Evolutionary conservation across 768 basidiomycete species (phyloP), one percentile per base, ranked within the genome.

Genomic region (Boletales sp.): DNA sequence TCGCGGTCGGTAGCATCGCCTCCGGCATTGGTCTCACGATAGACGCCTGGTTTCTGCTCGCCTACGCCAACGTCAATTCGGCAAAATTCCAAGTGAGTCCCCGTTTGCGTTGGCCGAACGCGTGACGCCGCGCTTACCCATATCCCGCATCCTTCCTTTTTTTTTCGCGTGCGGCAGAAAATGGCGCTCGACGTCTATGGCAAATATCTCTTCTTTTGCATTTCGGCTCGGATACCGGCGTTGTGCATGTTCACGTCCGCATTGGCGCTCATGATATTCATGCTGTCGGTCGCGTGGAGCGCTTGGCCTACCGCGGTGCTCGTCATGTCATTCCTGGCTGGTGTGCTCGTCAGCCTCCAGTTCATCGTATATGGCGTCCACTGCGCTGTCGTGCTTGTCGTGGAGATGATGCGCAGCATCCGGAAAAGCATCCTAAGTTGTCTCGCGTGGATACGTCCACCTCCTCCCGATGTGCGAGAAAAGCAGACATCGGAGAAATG

Each of bases 161-260:
- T n/a, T 8, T 17, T 12, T 14, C 11, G 1, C 41, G 10, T 13
- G 24, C 7, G 24, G 24, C 40, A 65, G 63, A 63, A 47, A 59
- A 48, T 62, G 53, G 53, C 86, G 0, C 64, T 59, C 8, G 86
- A 86, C 58, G 53, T 87, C 30, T 84, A 80, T 54, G 72, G 70
- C 19, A 74, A 75, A 10, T 84, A 84, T 63, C 72, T 85, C 49
- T 87, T 86, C 70, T 89, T 89, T 64, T 73, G 81, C 27, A 72
- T 89, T 13, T 80, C 82, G 1, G 74, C 86, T 7, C 77, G 85
- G 18, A 68, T 86, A 12, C 87, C 86, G 0, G 75, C 79, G 0
- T 53, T 87, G 8, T 81, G 82, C 61, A 79, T 83, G 72, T 73
- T 84, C 47, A 50, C 73, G 29, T 79, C 84, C 11, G 72, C 79